phyloP scores from a whole-genome alignment of 495 filamentous ascomycete species.

The Apiosordaria backusii region DNA sequence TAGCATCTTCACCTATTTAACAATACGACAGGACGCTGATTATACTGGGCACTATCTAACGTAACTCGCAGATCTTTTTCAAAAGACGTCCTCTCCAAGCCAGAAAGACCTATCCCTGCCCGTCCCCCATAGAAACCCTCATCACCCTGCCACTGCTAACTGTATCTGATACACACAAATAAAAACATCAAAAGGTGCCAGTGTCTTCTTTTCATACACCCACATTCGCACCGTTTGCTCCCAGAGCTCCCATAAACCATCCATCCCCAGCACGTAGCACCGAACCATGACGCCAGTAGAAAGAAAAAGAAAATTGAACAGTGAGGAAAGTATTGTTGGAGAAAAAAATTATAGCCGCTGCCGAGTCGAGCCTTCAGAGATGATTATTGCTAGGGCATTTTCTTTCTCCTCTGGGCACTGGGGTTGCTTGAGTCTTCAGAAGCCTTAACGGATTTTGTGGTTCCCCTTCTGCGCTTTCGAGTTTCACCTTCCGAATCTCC shows the following conservation, averaged over 20 bases:
- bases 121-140: neutral
- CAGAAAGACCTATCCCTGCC: neutral
- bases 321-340: neutral
- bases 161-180: neutral
- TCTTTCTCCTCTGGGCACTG: no score
- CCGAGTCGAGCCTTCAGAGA: no score
- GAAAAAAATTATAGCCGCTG: no score
- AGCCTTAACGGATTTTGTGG: neutral
- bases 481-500: neutral
- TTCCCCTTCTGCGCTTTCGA: neutral
- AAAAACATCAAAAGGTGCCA: neutral
- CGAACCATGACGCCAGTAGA: conserved; percentile 4
- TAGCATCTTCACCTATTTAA: no score
- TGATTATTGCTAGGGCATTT: no score
- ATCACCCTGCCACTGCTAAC: neutral
- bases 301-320: neutral
- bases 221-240: conserved; percentile 6
- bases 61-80: neutral
- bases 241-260: neutral
- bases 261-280: neutral
- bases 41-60: neutral
- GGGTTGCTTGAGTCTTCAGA: no score
- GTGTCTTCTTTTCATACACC: conserved; percentile 14
- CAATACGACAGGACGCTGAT: neutral
- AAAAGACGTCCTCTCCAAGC: neutral